Evolutionary conservation across 768 basidiomycete species (phyloP).

Genomic region (Amanita rimosa): DNA sequence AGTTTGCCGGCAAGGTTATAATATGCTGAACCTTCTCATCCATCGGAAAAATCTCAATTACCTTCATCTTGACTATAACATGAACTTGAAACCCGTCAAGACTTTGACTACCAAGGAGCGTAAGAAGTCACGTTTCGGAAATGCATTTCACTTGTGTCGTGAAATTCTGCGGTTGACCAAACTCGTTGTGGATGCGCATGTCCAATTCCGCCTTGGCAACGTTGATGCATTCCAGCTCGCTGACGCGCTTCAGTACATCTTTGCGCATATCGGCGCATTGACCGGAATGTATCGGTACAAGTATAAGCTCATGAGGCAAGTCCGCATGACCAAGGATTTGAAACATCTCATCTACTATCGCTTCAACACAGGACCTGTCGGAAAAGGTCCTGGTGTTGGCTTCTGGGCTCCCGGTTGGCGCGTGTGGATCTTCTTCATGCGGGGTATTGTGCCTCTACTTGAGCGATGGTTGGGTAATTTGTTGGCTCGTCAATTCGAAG

Average conservation of each 20-base stretch:
- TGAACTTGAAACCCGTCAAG: constrained; percentile 97
- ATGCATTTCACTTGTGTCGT: constrained; percentile 96
- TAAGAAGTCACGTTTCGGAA: constrained; percentile 99
- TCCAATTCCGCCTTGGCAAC: constrained; percentile 96
- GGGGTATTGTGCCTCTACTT: constrained; percentile 94
- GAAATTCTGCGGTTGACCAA: constrained; percentile 97
- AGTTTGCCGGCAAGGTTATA: constrained; percentile 98
- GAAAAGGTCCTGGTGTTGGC: constrained; percentile 96
- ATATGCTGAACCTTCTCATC: constrained; percentile 97
- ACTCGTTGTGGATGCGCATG: constrained; percentile 97
- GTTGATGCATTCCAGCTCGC: constrained; percentile 99
- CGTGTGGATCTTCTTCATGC: constrained; percentile 99
- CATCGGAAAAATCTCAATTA: constrained; percentile 98
- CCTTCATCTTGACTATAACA: constrained; percentile 93
- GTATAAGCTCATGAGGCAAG: constrained; percentile 99
- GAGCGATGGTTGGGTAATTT: constrained; percentile 98
- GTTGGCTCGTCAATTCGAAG: constrained; percentile 97
- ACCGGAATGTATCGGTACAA: constrained; percentile 99
- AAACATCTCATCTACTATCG: constrained; percentile 98
- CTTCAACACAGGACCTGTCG: constrained; percentile 99
- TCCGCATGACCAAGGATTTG: constrained; percentile 98
- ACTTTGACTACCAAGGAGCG: constrained; percentile 98
- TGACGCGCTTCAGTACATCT: constrained; percentile 96
- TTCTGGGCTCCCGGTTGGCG: constrained; percentile 99
- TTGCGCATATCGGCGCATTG: constrained; percentile 92